Evolutionary conservation across 2,329 filamentous ascomycete species (phyloP).

Genomic region (Monosporascus ibericus): DNA sequence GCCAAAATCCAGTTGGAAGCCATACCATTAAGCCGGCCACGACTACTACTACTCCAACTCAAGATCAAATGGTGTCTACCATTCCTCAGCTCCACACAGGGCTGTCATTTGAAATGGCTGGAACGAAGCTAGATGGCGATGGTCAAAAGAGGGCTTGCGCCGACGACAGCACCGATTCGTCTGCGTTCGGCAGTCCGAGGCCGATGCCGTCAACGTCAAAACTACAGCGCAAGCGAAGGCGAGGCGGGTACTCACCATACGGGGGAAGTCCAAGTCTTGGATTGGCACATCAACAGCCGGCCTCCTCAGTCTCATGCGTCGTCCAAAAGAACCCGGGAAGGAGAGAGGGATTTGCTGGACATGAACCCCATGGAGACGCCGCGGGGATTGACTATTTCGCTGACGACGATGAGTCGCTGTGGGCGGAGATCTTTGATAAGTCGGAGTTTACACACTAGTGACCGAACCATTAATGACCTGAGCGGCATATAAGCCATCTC

Average conservation of each 20-base stretch:
- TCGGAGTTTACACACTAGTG: too few relatives aligned
- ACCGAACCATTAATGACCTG: too few relatives aligned
- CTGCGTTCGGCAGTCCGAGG: background rate
- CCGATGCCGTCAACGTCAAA: background rate
- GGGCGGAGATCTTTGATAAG: background rate
- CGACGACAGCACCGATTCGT: too few relatives aligned
- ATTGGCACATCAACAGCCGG: too few relatives aligned
- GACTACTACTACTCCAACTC: background rate
- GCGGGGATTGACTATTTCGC: background rate
- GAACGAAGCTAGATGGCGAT: too few relatives aligned
- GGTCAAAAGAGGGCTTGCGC: too few relatives aligned
- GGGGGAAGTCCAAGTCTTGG: too few relatives aligned
- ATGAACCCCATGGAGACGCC: too few relatives aligned
- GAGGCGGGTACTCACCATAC: background rate
- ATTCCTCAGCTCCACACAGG: background rate
- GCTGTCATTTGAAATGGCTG: background rate
- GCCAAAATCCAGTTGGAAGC: background rate
- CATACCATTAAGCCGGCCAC: background rate
- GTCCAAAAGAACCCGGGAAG: too few relatives aligned
- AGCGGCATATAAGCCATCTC: too few relatives aligned
- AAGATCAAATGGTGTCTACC: background rate
- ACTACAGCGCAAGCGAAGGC: background rate
- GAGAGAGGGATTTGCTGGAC: too few relatives aligned
- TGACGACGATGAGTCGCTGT: background rate
- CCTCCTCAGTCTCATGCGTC: too few relatives aligned